These are phyloP conservation scores for Pichia sorboxylosa DNA, from an alignment of 1,139 yeast genomes.

Conservation along the genomic window DNA sequence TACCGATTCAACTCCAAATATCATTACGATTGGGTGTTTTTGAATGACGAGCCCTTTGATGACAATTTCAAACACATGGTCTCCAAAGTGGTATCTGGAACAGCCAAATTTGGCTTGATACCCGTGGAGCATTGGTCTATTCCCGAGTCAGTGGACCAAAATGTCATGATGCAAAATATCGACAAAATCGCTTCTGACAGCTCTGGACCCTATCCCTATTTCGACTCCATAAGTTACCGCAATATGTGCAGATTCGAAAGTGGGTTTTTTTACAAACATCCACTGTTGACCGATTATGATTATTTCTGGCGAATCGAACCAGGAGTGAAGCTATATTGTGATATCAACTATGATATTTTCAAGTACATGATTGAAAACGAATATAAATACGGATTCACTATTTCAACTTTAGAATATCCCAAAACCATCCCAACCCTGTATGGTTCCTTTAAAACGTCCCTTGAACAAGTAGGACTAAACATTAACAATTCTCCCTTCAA, in stretches of 20 bases:
- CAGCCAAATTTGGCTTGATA: slow-evolving; percentile 48
- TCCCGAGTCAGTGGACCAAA: slow-evolving; percentile 50
- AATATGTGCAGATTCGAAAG: slow-evolving; percentile 71
- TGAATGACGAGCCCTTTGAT: slow-evolving; percentile 43
- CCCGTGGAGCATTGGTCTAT: slow-evolving; percentile 59
- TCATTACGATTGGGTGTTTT: slow-evolving; percentile 53
- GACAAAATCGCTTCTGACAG: slow-evolving; percentile 26
- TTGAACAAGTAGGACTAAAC: no score
- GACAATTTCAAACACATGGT: slow-evolving; percentile 35
- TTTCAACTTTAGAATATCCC: slow-evolving; percentile 39
- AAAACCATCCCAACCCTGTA: slow-evolving; percentile 39
- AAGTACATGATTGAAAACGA: slow-evolving; percentile 34
- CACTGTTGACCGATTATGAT: slow-evolving; percentile 27
- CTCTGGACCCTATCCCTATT: slow-evolving; percentile 29
- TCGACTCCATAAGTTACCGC: slow-evolving; percentile 46
- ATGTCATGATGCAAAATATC: slow-evolving; percentile 40
- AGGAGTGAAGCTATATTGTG: slow-evolving; percentile 42
- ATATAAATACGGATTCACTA: slow-evolving; percentile 42
- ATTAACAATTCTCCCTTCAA: slow-evolving; percentile 30
- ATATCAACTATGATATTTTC: slow-evolving; percentile 42
- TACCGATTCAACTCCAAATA: slow-evolving; percentile 42
- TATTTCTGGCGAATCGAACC: slow-evolving; percentile 59
- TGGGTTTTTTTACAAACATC: slow-evolving; percentile 53
- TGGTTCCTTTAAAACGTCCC: slow-evolving; percentile 25
- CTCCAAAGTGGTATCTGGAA: slow-evolving; percentile 42